Evolutionary conservation across 2,329 filamentous ascomycete species (phyloP), one percentile per base, ranked within the genome.

Genomic region (Colletotrichum simmondsii): DNA sequence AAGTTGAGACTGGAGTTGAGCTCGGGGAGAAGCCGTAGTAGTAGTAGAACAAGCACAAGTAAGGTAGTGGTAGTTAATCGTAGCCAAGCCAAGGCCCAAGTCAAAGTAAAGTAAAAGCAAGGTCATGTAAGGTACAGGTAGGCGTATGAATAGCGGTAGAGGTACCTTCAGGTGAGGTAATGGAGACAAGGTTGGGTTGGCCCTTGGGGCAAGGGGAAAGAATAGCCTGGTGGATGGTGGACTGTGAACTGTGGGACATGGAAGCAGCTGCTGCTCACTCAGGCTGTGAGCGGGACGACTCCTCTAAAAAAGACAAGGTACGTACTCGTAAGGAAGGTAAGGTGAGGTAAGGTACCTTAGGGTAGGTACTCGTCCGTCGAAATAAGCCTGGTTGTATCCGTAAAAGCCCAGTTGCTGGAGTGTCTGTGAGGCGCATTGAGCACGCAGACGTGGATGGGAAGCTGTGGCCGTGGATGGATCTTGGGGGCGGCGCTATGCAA

Each of bases 341-440:
- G 11, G 59, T 35, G 12, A 12, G 32, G 32, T 12, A 12, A 35
- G 32, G 32, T 35, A 28, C 26, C 26, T 28, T 5, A 35, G 32
- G 32, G 32, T 35, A 35, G 32, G 32, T 35, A 35, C 32, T 35
- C 5, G 42, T 49, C 42, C 19, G 42, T 49, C 42, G 42, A 49
- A 22, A 22, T 53, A 10, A 22, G 30, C 37, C 37, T 42, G 37
- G 37, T 42, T 42, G 37, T 42, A 42, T 42, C 37, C 16, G 42
- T 42, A 30, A 10, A 26, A 54, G 49, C 24, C 58, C 24, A 24
- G 49, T 30, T 37, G 28, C 56, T 65, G 19, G 37, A 42, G 37
- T 7, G 37, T 42, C 37, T 26, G 32, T 24, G 49, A 59, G 67
- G 67, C 53, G 67, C 61, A 72, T 72, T n/a, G 60, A 70, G 65